Evolutionary conservation across 495 filamentous ascomycete genomes (phyloP).

Genomic region (Amorphotheca resinae): DNA sequence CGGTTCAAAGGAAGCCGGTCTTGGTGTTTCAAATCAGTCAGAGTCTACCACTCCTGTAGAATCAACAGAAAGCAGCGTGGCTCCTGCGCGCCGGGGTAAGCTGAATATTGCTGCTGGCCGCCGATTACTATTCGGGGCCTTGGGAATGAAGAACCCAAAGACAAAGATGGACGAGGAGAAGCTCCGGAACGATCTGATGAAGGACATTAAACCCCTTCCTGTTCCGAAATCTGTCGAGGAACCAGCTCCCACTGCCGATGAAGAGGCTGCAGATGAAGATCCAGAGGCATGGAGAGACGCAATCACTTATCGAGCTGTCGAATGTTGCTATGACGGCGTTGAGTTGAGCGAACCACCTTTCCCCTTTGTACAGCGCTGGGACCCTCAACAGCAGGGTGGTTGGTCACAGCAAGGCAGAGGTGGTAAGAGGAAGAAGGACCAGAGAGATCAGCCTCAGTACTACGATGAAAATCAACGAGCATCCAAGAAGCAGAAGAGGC

Average conservation of each 20-base stretch:
- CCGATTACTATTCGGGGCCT: constrained; percentile 56
- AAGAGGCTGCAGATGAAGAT: constrained; percentile 16
- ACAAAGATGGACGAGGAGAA: constrained; percentile 54
- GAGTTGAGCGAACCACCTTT: constrained; percentile 71
- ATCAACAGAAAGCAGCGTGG: neutral
- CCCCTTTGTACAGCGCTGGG: constrained; percentile 84
- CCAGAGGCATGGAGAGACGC: constrained; percentile 56
- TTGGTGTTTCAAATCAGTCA: neutral
- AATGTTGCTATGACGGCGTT: constrained; percentile 67
- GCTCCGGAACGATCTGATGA: constrained; percentile 44
- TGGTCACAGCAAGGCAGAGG: constrained; percentile 26
- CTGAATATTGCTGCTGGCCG: constrained; percentile 54
- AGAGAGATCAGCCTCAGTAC: constrained; percentile 21
- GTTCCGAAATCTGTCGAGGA: constrained; percentile 12
- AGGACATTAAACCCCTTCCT: constrained; percentile 22
- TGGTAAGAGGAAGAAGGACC: constrained; percentile 31
- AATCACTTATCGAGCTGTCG: constrained; percentile 60
- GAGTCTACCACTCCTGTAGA: constrained; percentile 3
- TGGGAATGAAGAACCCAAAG: constrained; percentile 57
- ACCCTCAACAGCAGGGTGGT: constrained; percentile 49
- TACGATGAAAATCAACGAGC: constrained; percentile 23
- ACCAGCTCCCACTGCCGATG: neutral
- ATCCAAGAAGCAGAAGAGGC: constrained; percentile 37
- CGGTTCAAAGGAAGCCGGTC: neutral
- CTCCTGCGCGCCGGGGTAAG: constrained; percentile 30